phyloP scores from a whole-genome alignment of 1,284 basidiomycete species.

The Sphagnurus paluster region DNA sequence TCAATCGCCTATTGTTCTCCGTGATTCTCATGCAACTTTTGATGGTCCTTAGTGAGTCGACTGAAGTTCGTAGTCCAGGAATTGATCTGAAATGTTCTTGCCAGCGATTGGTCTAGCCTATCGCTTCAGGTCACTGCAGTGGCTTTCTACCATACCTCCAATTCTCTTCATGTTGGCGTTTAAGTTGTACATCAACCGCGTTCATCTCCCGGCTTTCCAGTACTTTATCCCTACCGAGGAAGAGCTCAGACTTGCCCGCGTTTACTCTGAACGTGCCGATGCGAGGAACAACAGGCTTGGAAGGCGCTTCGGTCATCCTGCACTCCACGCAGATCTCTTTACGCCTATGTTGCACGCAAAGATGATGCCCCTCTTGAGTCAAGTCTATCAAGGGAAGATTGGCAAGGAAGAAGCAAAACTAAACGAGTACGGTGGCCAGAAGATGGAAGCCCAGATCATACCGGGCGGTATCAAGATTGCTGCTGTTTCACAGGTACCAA shows the following conservation, averaged over 20 bases:
- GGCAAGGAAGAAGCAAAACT: conserved; percentile 61
- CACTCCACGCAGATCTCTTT: conserved; percentile 77
- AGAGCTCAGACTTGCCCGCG: conserved; percentile 68
- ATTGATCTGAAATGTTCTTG: conserved; percentile 1
- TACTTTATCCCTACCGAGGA: conserved; percentile 76
- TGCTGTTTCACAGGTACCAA: conserved; percentile 63
- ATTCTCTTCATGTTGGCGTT: conserved; percentile 74
- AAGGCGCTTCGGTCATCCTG: conserved; percentile 86
- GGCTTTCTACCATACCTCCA: conserved; percentile 76
- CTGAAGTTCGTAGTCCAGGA: background rate
- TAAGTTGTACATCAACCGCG: conserved; percentile 79
- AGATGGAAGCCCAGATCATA: conserved; percentile 68
- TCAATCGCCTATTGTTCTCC: conserved; percentile 81
- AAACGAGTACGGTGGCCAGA: conserved; percentile 74
- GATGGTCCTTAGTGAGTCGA: conserved; percentile 81
- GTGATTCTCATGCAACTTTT: conserved; percentile 83
- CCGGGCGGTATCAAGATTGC: conserved; percentile 79
- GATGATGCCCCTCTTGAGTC: conserved; percentile 73
- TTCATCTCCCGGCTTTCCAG: conserved; percentile 71
- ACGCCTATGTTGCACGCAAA: conserved; percentile 87
- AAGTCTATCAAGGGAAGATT: conserved; percentile 77
- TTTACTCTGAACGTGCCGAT: conserved; percentile 74
- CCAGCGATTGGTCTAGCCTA: conserved; percentile 85
- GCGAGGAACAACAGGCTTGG: conserved; percentile 68
- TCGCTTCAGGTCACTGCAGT: conserved; percentile 69